A percentile compares a stretch with the other conserved stretches of the same genome.
phyloP scores from a whole-genome alignment of 1,139 yeast species.

The Blastobotrys niveus region DNA sequence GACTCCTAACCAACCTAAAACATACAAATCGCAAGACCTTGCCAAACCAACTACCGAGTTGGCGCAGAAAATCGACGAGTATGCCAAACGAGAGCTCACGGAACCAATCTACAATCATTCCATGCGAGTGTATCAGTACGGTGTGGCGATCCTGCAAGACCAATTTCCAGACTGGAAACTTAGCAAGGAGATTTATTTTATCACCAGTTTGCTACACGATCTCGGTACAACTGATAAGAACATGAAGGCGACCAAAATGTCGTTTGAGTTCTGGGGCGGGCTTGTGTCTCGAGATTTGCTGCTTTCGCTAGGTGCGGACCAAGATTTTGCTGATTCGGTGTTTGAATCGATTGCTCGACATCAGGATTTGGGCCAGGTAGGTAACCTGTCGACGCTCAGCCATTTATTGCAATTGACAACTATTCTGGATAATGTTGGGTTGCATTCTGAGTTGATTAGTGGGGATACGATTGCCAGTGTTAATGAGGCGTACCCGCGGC shows the following conservation, averaged over 20 bases:
- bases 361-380: conserved; percentile 22
- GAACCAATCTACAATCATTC: conserved; percentile 21
- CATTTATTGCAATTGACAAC: conserved; percentile 23
- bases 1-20: conserved; percentile 1
- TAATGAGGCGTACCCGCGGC: conserved; percentile 19
- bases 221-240: conserved; percentile 23
- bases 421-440: conserved; percentile 22
- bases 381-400: conserved; percentile 20
- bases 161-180: conserved; percentile 23
- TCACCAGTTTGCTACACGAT: conserved; percentile 20
- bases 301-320: conserved; percentile 13
- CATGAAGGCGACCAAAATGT: conserved; percentile 21
- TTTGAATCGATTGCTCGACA: conserved; percentile 23
- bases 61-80: conserved; percentile 3
- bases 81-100: conserved; percentile 19
- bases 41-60: conserved; percentile 1
- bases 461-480: conserved; percentile 19
- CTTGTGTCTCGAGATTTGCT: conserved; percentile 20
- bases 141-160: conserved; percentile 19
- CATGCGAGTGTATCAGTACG: conserved; percentile 20
- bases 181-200: conserved; percentile 18
- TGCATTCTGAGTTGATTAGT: conserved; percentile 17
- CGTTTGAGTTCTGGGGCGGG: conserved; percentile 25
- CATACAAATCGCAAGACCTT: neutral
- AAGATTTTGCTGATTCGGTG: conserved; percentile 24